Base-by-base conservation (phyloP, 192 early-diverging fungal genomes). In the Coemansia sp. region DNA sequence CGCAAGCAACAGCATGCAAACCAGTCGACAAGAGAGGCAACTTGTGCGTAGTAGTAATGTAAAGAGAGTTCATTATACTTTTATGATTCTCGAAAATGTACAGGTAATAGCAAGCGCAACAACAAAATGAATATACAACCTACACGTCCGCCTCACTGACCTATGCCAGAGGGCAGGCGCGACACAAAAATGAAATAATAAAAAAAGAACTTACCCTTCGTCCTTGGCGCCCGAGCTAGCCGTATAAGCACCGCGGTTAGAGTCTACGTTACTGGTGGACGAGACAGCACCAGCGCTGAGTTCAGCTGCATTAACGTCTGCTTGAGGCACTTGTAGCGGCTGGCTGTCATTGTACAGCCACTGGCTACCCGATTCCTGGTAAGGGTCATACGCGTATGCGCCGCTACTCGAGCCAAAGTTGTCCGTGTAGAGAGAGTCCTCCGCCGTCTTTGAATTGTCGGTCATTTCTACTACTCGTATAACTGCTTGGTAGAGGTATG, bases 31-130 rank as follows among this genome's bases (percentile, higher is more conserved):
- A 31, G 27, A 12, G 9, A 17, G 53, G 5, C 53, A 55, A 32
- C 25, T 55, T 15, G 11, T 15, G 25, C 12, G 48, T n/a, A 48
- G 46, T 27, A 14, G 34, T 42, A 15, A 42, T 14, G 39, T 17
- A 17, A 44, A 48, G 25, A 55, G 51, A 58, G 58, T 84, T 87
- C 59, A 90, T 93, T 94, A 84, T 71, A 38, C 60, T 64, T 68
- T 55, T 57, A 42, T 59, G 39, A 3, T 58, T 58, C 29, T 32
- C 34, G 62, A 64, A 46, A 53, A 55, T 59, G 51, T 32, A 69
- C 41, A 39, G 51, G 41, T 32, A 37, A 37, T 36, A 55, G 44
- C 62, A 70, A 45, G 17, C 58, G 11, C 36, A 64, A 55, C 10
- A 21, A 6, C 55, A 74, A 62, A 60, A 55, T 17, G 31, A 61